These are phyloP conservation scores for Ceratocystis huliohia DNA, from an alignment of 2,329 filamentous ascomycete species.

Conservation along the genomic window DNA sequence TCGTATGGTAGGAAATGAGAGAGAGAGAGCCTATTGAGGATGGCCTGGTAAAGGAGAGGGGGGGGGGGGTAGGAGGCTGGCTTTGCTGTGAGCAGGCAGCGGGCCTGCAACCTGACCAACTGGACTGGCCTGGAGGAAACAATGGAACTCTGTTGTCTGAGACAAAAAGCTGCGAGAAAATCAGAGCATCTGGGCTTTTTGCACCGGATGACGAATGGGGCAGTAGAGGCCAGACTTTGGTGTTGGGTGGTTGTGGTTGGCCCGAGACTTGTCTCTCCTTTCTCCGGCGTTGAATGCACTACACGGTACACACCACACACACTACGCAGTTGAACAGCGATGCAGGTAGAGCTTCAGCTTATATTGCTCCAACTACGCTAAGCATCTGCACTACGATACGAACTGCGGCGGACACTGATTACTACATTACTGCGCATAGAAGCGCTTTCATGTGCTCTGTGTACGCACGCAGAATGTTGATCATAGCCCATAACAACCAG, in stretches of 20 bases:
- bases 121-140: not conserved
- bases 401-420: not conserved
- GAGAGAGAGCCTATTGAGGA: not conserved
- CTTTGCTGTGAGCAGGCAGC: not conserved
- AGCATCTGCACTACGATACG: not conserved
- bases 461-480: not conserved
- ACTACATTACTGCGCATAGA: not conserved
- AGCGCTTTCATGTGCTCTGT: too few species aligned
- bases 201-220: not conserved
- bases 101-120: not conserved
- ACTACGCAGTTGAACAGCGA: not conserved
- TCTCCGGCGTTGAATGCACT: not conserved
- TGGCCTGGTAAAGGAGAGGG: not conserved
- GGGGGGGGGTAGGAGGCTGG: not conserved
- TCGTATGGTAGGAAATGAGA: not conserved
- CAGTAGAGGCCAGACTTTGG: not conserved
- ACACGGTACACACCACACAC: not conserved
- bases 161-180: not conserved
- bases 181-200: not conserved
- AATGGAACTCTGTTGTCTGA: not conserved
- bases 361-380: conserved; percentile 1
- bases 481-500: not conserved
- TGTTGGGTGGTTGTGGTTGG: conserved; percentile 2
- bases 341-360: not conserved
- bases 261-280: conserved; percentile 7